Base-by-base conservation (phyloP, 2,329 filamentous ascomycete genomes). In the Mariannaea sp. region DNA sequence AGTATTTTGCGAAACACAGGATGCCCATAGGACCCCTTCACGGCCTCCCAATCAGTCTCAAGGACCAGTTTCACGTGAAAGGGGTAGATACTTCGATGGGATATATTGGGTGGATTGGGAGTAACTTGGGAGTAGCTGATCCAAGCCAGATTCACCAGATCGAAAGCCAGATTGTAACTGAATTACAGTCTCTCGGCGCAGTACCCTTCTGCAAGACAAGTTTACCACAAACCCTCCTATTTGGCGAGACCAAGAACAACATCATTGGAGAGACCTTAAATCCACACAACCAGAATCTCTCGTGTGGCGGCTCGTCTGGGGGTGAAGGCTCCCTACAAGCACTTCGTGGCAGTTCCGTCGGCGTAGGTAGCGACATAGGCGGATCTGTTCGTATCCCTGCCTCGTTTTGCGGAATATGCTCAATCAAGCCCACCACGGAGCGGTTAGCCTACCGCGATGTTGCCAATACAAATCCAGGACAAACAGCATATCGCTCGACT, bases 11-110 rank as follows among this genome's bases (percentile, higher is more conserved):
- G 2, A 19, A 50, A 8, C 33, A 64, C 20, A 29, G 38, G 1
- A 45, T 39, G 5, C 41, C 59, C 1, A 0, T 62, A 0, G 65
- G 65, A 0, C 61, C 65, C 1, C 53, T 67, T 0, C 61, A 65
- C 32, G 65, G 65, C 0, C 35, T 67, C 0, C 65, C 63, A 0
- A 16, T 67, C 6, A 66, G 60, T 7, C 49, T 67, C 4, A 87
- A 86, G 65, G 84, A 86, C 51, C 81, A 82, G 13, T 86, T 86
- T 64, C 78, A 85, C 22, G 74, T 87, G 33, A 78, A 78, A 49
- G 83, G 79, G 1, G 64, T 78, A 2, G 62, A 82, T 49, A 82
- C 74, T 0, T 70, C 71, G 0, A 75, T 75, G 68, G 74, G 71
- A 0, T 70, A 73, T 3, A 60, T 72, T 0, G 69, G 63, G 0